A percentile compares a stretch with the other conserved stretches of the same genome.
Conservation (phyloP, 2,329 filamentous ascomycete species). For the Paecilomyces niveus region DNA sequence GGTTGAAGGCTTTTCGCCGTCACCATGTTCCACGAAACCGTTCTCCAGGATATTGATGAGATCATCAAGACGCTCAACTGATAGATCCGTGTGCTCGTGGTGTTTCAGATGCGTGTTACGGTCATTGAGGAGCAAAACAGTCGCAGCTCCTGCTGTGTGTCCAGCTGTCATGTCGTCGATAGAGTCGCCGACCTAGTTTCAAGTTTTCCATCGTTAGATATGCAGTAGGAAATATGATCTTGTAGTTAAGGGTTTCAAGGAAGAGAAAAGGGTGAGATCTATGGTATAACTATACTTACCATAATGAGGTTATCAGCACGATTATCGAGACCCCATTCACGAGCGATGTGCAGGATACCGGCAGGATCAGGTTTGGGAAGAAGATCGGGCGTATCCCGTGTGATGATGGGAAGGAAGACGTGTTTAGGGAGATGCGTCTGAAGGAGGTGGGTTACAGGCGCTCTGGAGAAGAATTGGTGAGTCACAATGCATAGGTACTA, state of each 20-base stretch:
- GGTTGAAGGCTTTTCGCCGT: neutral
- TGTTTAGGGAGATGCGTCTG: constrained; percentile 63
- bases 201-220: constrained; percentile 2
- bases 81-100: constrained; percentile 71
- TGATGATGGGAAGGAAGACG: constrained; percentile 71
- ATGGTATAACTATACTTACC: constrained; percentile 14
- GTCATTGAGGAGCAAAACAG: constrained; percentile 81
- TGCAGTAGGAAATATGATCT: neutral
- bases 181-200: constrained; percentile 57
- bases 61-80: constrained; percentile 66
- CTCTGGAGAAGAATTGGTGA: constrained; percentile 13
- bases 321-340: constrained; percentile 59
- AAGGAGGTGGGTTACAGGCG: constrained; percentile 44
- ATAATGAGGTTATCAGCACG: constrained; percentile 35
- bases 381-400: constrained; percentile 62
- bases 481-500: neutral
- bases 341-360: constrained; percentile 79
- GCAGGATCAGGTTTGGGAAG: constrained; percentile 79
- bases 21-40: constrained; percentile 56
- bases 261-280: neutral
- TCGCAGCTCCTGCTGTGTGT: constrained; percentile 73
- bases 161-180: constrained; percentile 93
- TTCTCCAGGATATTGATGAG: constrained; percentile 66
- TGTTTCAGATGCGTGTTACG: constrained; percentile 63
- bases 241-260: neutral